A percentile compares a stretch with the other conserved stretches of the same genome.
phyloP scores from a whole-genome alignment of 1,284 basidiomycete genomes.

The Ganoderma boninense region DNA sequence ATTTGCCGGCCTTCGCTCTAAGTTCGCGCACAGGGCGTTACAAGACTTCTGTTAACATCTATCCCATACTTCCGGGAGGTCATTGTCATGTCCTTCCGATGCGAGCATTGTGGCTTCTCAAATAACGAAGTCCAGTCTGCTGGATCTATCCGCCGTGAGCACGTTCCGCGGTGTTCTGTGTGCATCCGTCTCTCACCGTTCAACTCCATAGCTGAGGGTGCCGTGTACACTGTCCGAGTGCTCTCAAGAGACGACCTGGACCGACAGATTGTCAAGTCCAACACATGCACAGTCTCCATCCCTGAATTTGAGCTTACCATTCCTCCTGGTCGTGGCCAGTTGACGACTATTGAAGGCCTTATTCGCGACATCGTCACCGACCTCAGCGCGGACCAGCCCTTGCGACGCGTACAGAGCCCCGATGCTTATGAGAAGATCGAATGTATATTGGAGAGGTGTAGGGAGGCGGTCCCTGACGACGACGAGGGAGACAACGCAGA shows the following conservation, averaged over 20 bases:
- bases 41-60: constrained; percentile 90
- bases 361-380: constrained; percentile 88
- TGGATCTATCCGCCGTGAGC: constrained; percentile 85
- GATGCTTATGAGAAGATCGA: constrained; percentile 84
- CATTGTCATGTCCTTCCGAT: constrained; percentile 96
- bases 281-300: constrained; percentile 83
- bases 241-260: constrained; percentile 84
- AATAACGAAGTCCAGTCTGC: constrained; percentile 98
- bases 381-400: constrained; percentile 85
- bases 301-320: constrained; percentile 94
- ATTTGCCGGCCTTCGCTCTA: not conserved
- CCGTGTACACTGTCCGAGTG: constrained; percentile 84
- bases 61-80: constrained; percentile 98
- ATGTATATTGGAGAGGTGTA: constrained; percentile 73
- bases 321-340: constrained; percentile 87
- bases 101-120: constrained; percentile 89
- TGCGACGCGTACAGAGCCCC: constrained; percentile 87
- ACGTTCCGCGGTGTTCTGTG: not conserved
- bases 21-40: constrained; percentile 72
- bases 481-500: constrained; percentile 48
- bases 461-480: constrained; percentile 74
- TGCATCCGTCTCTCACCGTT: not conserved
- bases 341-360: constrained; percentile 96
- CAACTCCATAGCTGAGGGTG: constrained; percentile 64
- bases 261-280: constrained; percentile 94